Evolutionary conservation across 176 grass and related monocot genomes (phyloP).

Genomic region (Carex myosuroides): DNA sequence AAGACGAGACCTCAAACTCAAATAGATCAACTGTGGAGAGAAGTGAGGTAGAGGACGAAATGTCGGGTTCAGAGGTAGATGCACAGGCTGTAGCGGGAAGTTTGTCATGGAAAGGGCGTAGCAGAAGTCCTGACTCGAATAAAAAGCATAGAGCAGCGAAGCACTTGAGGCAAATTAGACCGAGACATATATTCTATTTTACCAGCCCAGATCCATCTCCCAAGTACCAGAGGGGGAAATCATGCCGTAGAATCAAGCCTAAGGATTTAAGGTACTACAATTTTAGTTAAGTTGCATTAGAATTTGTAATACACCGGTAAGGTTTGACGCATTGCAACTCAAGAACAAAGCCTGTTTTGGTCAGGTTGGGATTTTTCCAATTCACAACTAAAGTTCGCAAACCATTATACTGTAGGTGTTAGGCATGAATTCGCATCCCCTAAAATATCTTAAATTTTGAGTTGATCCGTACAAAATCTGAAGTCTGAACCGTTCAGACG

Average conservation of each 20-base stretch:
- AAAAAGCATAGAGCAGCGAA: conserved; percentile 38
- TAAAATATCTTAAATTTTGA: no score
- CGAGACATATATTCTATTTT: conserved; percentile 34
- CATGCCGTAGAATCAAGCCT: conserved; percentile 79
- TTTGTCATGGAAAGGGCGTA: conserved; percentile 79
- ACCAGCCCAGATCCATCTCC: conserved; percentile 49
- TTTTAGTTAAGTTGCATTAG: not conserved
- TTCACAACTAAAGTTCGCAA: not conserved
- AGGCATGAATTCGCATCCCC: not conserved
- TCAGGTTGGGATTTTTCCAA: not conserved
- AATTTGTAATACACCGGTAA: not conserved
- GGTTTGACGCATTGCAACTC: not conserved
- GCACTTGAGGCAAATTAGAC: conserved; percentile 50
- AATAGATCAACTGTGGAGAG: not conserved
- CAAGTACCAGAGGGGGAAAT: conserved; percentile 79
- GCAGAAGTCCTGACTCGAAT: conserved; percentile 51
- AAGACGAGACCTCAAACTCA: not conserved
- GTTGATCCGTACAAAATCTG: no score
- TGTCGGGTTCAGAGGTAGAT: conserved; percentile 43
- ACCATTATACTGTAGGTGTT: not conserved
- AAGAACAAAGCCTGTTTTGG: not conserved
- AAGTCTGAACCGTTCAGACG: no score
- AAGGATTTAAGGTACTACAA: conserved; percentile 37
- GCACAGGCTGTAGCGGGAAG: conserved; percentile 33
- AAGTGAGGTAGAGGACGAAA: conserved; percentile 31